Base-by-base conservation (phyloP, 306 rosid species). In the Pterocarpus santalinus region DNA sequence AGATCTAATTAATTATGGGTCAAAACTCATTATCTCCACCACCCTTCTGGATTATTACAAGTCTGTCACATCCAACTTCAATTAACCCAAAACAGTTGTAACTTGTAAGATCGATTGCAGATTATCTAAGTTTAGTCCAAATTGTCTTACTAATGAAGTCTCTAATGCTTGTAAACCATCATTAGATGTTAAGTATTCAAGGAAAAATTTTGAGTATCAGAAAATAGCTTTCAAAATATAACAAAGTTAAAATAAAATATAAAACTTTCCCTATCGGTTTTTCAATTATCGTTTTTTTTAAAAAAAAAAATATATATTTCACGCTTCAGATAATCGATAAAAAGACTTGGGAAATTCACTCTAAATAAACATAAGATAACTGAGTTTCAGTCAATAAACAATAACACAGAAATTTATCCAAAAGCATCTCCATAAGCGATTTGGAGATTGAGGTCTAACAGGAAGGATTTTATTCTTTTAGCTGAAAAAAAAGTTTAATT, bases 1-100 rank as follows among this genome's bases (percentile, higher is more conserved):
- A 77, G 28, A 10, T 65, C 15, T 49, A 36, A 77, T 65, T 77
- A 77, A 65, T 77, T 77, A 51, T 77, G 57, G 81, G 28, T 65
- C 53, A 65, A 2, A 76, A 47, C 73, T 77, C 81, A 16, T 77
- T 77, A 36, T 77, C 74, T 49, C 65, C 58, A 65, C 73, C 72
- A 49, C 43, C 53, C 80, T 65, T 76, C 16, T 65, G 32, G 65
- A 65, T 77, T 36, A 65, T 64, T 36, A 34, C 55, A 5, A 15
- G 35, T 12, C n/a, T 65, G 43, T 77, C 81, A 65, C 66, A 17
- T 77, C 81, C 55, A 64, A 75, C 52, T 34, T 64, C 28, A 34
- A 47, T 49, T 76, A 49, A 64, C 56, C 64, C 2, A 2, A 76
- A 34, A 47, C 47, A 43, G 22, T 60, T 60, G 58, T 49, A 10